phyloP scores from a whole-genome alignment of 768 basidiomycete species.

The Suillus sp. region DNA sequence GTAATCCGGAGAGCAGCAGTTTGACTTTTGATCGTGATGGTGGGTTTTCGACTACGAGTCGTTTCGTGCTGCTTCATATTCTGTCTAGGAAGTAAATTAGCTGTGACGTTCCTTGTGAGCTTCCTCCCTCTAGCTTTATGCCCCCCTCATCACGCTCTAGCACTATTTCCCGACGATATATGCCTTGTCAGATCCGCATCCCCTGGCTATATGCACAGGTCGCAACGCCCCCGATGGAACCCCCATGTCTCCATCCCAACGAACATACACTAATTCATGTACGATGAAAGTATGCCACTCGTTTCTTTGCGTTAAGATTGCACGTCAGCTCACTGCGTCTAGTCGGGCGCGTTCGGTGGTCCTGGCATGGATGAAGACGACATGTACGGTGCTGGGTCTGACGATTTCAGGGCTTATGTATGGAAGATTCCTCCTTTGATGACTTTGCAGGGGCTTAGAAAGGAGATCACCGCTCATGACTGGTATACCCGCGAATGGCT shows the following conservation, averaged over 20 bases:
- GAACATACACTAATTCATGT: slow-evolving; percentile 69
- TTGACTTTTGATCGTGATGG: slow-evolving; percentile 70
- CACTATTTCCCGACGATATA: slow-evolving; percentile 75
- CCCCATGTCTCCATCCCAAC: slow-evolving; percentile 44
- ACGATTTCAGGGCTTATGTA: slow-evolving; percentile 78
- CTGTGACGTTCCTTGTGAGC: slow-evolving; percentile 67
- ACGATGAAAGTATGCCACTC: slow-evolving; percentile 69
- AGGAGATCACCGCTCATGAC: slow-evolving; percentile 44
- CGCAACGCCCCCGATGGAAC: slow-evolving; percentile 56
- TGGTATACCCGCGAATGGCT: slow-evolving; percentile 43
- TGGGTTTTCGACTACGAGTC: slow-evolving; percentile 24
- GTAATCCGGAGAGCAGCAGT: slow-evolving; percentile 70
- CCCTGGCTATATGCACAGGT: slow-evolving; percentile 69
- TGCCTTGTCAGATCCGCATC: slow-evolving; percentile 62
- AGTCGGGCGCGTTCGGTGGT: slow-evolving; percentile 81
- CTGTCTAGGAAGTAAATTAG: slow-evolving; percentile 57
- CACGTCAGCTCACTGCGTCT: slow-evolving; percentile 11
- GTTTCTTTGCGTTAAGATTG: neutral
- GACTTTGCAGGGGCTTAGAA: slow-evolving; percentile 47
- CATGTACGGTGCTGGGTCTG: slow-evolving; percentile 77
- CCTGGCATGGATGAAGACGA: slow-evolving; percentile 52
- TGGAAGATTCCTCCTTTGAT: slow-evolving; percentile 68
- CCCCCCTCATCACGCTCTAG: slow-evolving; percentile 37
- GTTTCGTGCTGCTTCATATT: slow-evolving; percentile 8
- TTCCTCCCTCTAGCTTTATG: neutral